These are phyloP conservation scores for Jatropha multifida DNA, from an alignment of 441 rosid species.

Conservation along the genomic window DNA sequence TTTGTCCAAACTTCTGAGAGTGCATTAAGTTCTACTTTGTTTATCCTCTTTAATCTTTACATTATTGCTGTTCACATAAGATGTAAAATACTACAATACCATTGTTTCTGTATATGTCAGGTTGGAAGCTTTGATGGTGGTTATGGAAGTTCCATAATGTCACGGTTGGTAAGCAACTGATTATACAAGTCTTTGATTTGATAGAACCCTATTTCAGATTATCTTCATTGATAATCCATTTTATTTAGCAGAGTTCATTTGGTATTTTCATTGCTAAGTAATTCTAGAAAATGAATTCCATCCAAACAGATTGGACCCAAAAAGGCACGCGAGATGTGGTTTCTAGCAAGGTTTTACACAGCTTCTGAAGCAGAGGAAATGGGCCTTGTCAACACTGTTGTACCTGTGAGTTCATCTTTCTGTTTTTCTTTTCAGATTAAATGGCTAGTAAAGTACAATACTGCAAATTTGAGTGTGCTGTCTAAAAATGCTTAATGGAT, in stretches of 20 bases:
- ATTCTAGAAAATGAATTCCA: conserved; percentile 12
- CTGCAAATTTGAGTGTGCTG: not conserved
- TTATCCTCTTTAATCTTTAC: not conserved
- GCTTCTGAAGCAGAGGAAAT: conserved; percentile 90
- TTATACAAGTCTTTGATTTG: not conserved
- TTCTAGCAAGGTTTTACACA: conserved; percentile 74
- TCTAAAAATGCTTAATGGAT: not conserved
- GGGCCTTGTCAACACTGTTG: conserved; percentile 89
- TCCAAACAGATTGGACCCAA: conserved; percentile 76
- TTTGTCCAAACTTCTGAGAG: not conserved
- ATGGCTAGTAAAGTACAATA: not conserved
- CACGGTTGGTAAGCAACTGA: conserved; percentile 68
- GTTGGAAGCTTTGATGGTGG: conserved; percentile 99
- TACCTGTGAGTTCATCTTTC: conserved; percentile 52
- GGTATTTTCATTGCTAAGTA: not conserved
- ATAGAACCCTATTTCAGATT: not conserved
- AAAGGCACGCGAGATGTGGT: conserved; percentile 97
- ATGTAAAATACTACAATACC: too few relatives aligned
- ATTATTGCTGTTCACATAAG: not conserved
- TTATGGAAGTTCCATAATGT: conserved; percentile 94
- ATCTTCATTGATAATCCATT: not conserved
- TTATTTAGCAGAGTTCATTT: not conserved
- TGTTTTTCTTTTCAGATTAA: not conserved
- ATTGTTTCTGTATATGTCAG: conserved; percentile 31
- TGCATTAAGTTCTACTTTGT: too few relatives aligned